These are phyloP conservation scores for Pleurotus giganteus DNA, from an alignment of 768 basidiomycete species.

Conservation along the genomic window DNA sequence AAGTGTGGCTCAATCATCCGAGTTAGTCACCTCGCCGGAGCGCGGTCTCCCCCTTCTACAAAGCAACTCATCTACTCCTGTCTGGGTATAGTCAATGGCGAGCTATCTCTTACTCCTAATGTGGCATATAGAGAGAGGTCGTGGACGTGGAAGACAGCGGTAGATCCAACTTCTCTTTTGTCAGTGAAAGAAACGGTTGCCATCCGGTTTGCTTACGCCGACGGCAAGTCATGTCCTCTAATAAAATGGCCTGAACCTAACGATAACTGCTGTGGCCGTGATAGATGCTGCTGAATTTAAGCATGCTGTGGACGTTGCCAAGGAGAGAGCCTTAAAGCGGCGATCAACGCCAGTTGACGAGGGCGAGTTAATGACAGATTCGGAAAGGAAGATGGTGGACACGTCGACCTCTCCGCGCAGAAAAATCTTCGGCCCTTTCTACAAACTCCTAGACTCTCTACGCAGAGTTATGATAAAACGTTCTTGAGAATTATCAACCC, in stretches of 20 bases:
- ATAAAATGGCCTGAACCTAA: too few species aligned
- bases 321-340: neutral
- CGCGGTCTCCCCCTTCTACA: too few species aligned
- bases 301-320: neutral
- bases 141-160: neutral
- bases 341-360: neutral
- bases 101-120: neutral
- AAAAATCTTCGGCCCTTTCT: too few species aligned
- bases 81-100: neutral
- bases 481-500: too few species aligned
- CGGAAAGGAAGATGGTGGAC: too few species aligned
- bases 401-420: too few species aligned
- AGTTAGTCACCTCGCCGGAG: neutral
- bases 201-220: neutral
- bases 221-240: neutral
- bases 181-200: conserved; percentile 16
- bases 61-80: too few species aligned
- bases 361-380: too few species aligned
- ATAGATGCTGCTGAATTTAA: neutral
- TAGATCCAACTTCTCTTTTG: conserved; percentile 4
- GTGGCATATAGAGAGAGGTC: neutral
- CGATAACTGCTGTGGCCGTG: neutral
- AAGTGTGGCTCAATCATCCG: neutral
- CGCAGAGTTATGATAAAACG: neutral
- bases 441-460: conserved; percentile 23